Conservation (phyloP, 2,329 filamentous ascomycete species). For the Aspergillus viridinutans region DNA sequence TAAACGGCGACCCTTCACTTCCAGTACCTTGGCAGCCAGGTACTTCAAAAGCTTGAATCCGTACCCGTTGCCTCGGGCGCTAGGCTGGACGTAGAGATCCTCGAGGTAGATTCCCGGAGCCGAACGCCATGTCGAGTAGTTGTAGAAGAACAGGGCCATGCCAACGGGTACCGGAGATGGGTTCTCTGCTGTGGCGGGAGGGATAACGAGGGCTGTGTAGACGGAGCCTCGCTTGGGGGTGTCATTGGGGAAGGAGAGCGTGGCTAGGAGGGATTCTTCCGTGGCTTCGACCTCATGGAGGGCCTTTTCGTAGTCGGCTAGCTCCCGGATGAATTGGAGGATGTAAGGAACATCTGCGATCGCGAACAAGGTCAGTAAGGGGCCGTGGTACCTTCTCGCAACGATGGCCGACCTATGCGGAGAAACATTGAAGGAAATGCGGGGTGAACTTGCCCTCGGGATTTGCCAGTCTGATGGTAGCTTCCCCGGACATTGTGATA, state of each 20-base stretch:
- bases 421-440: not conserved
- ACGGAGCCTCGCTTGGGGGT: conserved; percentile 56
- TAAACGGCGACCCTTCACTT: conserved; percentile 67
- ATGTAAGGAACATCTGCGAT: conserved; percentile 73
- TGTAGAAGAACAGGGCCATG: conserved; percentile 91
- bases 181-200: conserved; percentile 43
- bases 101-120: conserved; percentile 87
- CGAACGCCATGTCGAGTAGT: conserved; percentile 91
- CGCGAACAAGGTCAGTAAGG: not conserved
- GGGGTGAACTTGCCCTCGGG: conserved; percentile 30
- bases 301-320: conserved; percentile 84
- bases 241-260: conserved; percentile 69
- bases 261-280: conserved; percentile 64
- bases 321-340: conserved; percentile 73
- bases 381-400: not conserved
- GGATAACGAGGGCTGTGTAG: conserved; percentile 67
- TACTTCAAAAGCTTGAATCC: conserved; percentile 70
- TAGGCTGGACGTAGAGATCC: conserved; percentile 76
- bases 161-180: conserved; percentile 51
- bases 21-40: conserved; percentile 73
- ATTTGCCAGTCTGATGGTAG: conserved; percentile 40
- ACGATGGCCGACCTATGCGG: not conserved
- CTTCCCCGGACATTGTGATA: conserved; percentile 29
- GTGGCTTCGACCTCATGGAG: conserved; percentile 73
- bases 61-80: conserved; percentile 70